Conservation (phyloP, 441 rosid genomes). For the Biscutella laevigata region DNA sequence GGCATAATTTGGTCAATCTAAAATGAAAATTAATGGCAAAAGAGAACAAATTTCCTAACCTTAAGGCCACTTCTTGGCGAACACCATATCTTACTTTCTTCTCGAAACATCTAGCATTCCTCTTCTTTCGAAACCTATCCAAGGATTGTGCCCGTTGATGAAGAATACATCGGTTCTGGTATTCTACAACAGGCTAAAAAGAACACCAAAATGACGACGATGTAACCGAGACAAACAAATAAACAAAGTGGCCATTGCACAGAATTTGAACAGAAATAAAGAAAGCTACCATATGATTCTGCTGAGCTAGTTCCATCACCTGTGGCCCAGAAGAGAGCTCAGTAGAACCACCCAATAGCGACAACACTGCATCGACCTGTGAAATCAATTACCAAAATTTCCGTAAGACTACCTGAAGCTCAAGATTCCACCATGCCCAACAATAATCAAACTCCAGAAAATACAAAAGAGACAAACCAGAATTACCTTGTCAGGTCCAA, state of each 20-base stretch:
- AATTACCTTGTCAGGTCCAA: conserved; percentile 74
- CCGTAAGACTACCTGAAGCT: conserved; percentile 1
- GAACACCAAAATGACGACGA: not conserved
- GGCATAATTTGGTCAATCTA: not conserved
- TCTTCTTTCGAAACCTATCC: conserved; percentile 84
- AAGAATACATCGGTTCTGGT: conserved; percentile 54
- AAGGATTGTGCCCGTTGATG: conserved; percentile 85
- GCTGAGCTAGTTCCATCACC: conserved; percentile 46
- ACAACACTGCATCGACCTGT: conserved; percentile 77
- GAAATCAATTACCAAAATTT: not conserved
- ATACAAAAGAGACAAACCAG: not conserved
- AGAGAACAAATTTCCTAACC: conserved; percentile 35
- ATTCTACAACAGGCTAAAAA: conserved; percentile 47
- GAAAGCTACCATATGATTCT: conserved; percentile 59
- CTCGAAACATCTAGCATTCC: conserved; percentile 81
- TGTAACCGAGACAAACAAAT: not conserved
- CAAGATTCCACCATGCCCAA: too few species aligned
- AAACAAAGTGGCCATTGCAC: not conserved
- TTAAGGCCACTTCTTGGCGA: conserved; percentile 95
- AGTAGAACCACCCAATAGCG: conserved; percentile 59
- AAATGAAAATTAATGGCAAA: not conserved
- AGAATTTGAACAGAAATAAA: not conserved
- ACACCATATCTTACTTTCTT: conserved; percentile 93
- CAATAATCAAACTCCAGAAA: too few species aligned
- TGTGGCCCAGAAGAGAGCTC: conserved; percentile 54